Base-by-base conservation (phyloP, 169 alveolate species). In the Cryptosporidium meleagridis region DNA sequence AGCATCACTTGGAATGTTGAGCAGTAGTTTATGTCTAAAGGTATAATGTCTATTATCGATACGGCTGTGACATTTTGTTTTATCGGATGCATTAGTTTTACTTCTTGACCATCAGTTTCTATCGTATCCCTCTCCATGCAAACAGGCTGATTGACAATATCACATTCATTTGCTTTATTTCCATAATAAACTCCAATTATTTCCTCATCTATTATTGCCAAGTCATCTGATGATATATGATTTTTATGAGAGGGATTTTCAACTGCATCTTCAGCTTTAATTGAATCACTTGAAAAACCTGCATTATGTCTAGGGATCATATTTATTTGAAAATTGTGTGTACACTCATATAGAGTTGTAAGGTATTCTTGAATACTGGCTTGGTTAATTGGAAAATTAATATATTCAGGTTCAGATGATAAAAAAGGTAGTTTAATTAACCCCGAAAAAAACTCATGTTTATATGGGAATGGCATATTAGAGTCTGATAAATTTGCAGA, bases 391-490 rank as follows among this genome's bases (percentile, higher is more conserved):
- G 89, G 89, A 41, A 80, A 41, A 65, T 62, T 80, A 12, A 80
- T 62, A 21, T 58, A 29, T 29, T 80, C 75, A 5, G 89, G 80
- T 39, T 80, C 89, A 18, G 75, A 80, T 35, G 75, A 62, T 33
- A 80, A 80, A 33, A 65, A 37, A 0, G 89, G 75, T 7, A 80
- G n/a, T 61, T 62, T 80, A 29, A 58, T 80, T 39, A 80, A 44
- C 9, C 89, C 89, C 23, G 67, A 31, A 31, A 80, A 80, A 21
- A 80, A 62, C 68, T 80, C 75, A 31, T 80, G 89, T n/a, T 80
- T 80, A 33, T 80, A 80, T 29, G 89, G 89, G 44, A 80, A 80
- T 0, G 89, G 18, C 67, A 80, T 29, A 35, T 80, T 80, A 10
- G 89, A 62, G 70, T 80, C 89, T 0, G 75, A 39, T 14, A 80